Conservation (phyloP, 306 rosid species). For the Prunus armeniaca region DNA sequence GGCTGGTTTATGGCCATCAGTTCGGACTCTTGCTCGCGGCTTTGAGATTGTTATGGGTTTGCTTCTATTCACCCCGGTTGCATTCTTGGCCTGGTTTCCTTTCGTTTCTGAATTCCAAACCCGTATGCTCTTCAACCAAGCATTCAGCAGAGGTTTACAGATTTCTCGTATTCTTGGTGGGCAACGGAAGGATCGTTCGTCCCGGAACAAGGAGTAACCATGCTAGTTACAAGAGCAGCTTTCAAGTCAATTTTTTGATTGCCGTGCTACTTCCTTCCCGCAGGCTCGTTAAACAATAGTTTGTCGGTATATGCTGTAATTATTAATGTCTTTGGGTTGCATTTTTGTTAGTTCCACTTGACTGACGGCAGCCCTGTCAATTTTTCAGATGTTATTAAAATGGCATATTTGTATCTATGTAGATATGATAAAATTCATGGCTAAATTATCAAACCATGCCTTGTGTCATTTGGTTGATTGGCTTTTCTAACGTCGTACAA, state of each 20-base stretch:
- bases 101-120: constrained; percentile 96
- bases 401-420: neutral
- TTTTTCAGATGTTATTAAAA: neutral
- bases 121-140: constrained; percentile 96
- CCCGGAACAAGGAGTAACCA: constrained; percentile 75
- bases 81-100: constrained; percentile 97
- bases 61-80: constrained; percentile 86
- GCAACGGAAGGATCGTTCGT: constrained; percentile 75
- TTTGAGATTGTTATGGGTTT: constrained; percentile 88
- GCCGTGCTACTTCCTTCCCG: neutral
- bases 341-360: constrained; percentile 20
- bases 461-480: too few species aligned
- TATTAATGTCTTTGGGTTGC: constrained; percentile 13
- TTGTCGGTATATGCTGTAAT: constrained; percentile 17
- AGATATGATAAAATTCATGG: neutral
- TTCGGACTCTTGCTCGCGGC: constrained; percentile 83
- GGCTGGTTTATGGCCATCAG: constrained; percentile 89
- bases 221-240: neutral
- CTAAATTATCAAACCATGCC: neutral
- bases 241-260: neutral
- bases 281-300: neutral
- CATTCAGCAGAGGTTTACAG: constrained; percentile 90
- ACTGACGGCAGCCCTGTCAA: neutral
- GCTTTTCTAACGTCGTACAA: too few species aligned
- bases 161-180: constrained; percentile 98